Evolutionary conservation across 257 asterid species (phyloP), one percentile per base, ranked within the genome.

Genomic region (Petunia axillaris): DNA sequence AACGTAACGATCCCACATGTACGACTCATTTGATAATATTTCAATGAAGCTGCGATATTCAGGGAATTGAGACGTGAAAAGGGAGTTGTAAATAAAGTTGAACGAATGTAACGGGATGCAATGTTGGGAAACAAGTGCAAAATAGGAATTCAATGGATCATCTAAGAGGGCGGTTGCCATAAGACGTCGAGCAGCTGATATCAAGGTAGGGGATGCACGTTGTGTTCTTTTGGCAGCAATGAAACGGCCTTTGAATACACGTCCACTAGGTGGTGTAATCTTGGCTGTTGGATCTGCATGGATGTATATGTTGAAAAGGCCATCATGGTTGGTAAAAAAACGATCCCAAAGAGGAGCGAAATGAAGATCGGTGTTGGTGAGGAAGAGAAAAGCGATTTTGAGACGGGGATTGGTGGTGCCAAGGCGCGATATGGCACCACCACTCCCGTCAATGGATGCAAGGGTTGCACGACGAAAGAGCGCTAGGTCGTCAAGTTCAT

Each of bases 181-280:
- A 81, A 92, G 97, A 82, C 96, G 94, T 13, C 97, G 94, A 8
- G 90, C 87, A 66, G 97, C 96, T 80, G 97, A 88, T 84, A 92
- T 91, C 58, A 92, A 90, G 25, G 96, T 89, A 0, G 97, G 82
- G 62, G 89, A 81, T 6, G 92, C 85, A 41, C 97, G 89, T 52
- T 84, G 84, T 1, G 97, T 92, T 44, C 52, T 84, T 82, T 86
- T 87, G 0, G 93, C 75, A 37, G 93, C 40, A 74, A 92, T 87
- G 80, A 89, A 86, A 0, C 89, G 86, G 64, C 87, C 90, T 10
- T 83, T 39, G 77, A 92, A 92, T 0, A 91, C 88, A 2, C 36
- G 25, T 1, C 94, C 94, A 0, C 86, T 86, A 6, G 87, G 90
- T 14, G 88, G 81, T 4, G 82, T 1, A 81, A 92, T 78, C 8